Base-by-base conservation (phyloP, 2,329 filamentous ascomycete species). In the Talaromyces verruculosus region DNA sequence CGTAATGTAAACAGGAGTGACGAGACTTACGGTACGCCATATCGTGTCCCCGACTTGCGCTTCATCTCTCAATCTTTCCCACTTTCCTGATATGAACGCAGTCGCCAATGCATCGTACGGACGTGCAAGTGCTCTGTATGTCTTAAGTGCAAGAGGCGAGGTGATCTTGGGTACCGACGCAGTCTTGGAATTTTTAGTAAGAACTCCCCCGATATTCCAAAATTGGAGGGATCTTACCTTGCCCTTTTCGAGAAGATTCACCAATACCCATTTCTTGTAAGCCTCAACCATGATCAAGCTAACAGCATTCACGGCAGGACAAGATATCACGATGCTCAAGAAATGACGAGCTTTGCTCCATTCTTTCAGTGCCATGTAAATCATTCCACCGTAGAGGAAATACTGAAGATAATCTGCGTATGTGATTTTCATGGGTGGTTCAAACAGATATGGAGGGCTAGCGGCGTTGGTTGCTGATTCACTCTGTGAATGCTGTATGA, bases 211-310 rank as follows among this genome's bases (percentile, higher is more conserved):
- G 5, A 5, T n/a, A 43, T 13, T 51, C 4, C n/a, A 37, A 25
- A 47, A 58, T 22, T 47, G 22, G 19, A 47, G 47, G 13, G 51
- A 65, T 71, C 80, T 76, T 71, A 86, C 81, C 71, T 83, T 86
- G 69, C 93, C 93, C 63, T 88, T 81, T 6, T 86, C 83, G 19
- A 99, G 81, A 64, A 97, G 83, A 63, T 88, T 87, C 10, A 93
- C 84, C 17, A 99, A 80, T 8, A 96, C 75, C 91, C 92, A 97
- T 78, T 94, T 96, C 80, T 94, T 96, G 82, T 96, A 94, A 5
- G 92, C 91, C 70, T 97, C 92, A 3, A 91, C 83, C 90, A 95
- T 95, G 61, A 96, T 84, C 75, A 88, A 89, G 76, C 89, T 94
- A 41, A 87, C 84, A 37, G 83, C 81, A 22, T 88, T 88, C 61